phyloP scores from a whole-genome alignment of 345 rosid genomes.

The Acer negundo region DNA sequence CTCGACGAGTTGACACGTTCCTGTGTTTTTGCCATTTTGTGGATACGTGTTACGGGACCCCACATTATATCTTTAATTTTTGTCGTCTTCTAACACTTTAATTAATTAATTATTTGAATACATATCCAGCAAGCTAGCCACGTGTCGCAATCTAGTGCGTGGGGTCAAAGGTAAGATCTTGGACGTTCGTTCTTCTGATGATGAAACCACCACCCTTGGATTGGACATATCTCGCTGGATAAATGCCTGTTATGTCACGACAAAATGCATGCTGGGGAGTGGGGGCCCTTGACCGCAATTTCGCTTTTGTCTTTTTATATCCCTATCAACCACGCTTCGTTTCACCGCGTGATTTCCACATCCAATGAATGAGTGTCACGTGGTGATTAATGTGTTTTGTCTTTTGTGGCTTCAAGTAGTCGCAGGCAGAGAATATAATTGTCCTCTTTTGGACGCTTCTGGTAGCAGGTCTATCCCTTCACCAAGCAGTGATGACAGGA shows the following conservation, averaged over 20 bases:
- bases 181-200: neutral
- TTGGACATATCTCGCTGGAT: neutral
- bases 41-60: neutral
- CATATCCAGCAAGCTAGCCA: neutral
- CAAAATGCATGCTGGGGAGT: too few species aligned
- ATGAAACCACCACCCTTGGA: neutral
- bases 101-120: neutral
- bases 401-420: neutral
- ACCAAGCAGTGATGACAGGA: neutral
- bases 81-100: neutral
- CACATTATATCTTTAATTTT: neutral
- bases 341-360: neutral
- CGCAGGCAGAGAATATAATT: neutral
- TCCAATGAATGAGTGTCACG: neutral
- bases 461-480: neutral
- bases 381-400: too few species aligned
- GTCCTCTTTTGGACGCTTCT: neutral
- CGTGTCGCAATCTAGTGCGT: neutral
- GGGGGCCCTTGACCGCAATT: constrained; percentile 2
- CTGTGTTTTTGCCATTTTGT: neutral
- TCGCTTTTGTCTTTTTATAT: neutral
- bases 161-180: neutral
- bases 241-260: neutral
- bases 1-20: constrained; percentile 1
- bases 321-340: too few species aligned